Base-by-base conservation (phyloP, 1,139 yeast genomes). In the Nadsonia starkeyi-henricii region DNA sequence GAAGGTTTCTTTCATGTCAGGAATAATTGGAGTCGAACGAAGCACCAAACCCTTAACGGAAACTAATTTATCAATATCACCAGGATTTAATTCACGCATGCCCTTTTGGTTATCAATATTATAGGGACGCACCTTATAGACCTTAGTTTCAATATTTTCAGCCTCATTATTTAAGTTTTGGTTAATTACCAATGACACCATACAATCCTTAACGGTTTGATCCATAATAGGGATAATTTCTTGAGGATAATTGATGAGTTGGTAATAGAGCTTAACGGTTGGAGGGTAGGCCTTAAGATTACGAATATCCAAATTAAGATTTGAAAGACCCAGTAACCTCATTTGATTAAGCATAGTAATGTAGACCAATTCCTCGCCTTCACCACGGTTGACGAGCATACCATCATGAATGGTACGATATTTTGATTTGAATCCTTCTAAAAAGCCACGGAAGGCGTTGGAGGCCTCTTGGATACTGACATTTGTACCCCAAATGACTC, bases 401-500 rank as follows among this genome's bases (percentile, higher is more conserved):
- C 72, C 77, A 54, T 83, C 91, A 55, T 73, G 62, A 17, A 67
- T 66, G 59, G 76, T 78, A 54, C 97, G 75, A 65, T 85, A 81
- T 59, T 81, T 85, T 66, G 75, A 70, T 62, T 85, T 85, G 72
- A 86, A 91, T 20, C 83, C 77, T 78, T 84, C 80, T 58, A 91
- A 68, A 57, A 91, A 93, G 55, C 81, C 82, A 55, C 94, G 74
- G 68, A 91, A 91, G 47, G 76, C 73, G 55, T 78, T 81, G 48
- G 85, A 77, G 58, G 91, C 81, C 60, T 91, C 96, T 58, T 80
- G 85, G 58, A 93, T 88, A 43, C 94, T 83, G 30, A 91, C 96
- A 62, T 91, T 89, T 1, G 99, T 91, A 64, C 99, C 99, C 99
- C 99, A 91, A 59, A 91, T 89, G 50, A 91, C 95, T 60, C 95